These are phyloP conservation scores for Mrakiaceae sp. DNA, from an alignment of 1,284 basidiomycete species.

Conservation along the genomic window DNA sequence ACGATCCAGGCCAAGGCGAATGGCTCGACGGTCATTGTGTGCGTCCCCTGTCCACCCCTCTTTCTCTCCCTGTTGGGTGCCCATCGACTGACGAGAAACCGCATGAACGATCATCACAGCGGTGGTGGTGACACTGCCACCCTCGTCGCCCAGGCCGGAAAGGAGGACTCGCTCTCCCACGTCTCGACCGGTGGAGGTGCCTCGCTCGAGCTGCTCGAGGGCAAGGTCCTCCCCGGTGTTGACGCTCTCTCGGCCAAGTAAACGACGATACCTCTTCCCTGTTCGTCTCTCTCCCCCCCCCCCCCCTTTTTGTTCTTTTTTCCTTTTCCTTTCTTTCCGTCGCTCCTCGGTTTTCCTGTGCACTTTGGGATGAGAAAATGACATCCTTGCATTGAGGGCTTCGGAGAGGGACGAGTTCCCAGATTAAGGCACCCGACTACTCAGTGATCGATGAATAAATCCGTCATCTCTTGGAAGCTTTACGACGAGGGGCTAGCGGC, in stretches of 20 bases:
- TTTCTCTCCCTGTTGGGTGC: constrained; percentile 44
- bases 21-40: constrained; percentile 85
- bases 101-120: neutral
- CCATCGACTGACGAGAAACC: neutral
- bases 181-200: constrained; percentile 96
- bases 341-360: too few species aligned
- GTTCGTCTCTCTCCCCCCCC: too few species aligned
- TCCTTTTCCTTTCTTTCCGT: too few species aligned
- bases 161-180: constrained; percentile 85
- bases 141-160: constrained; percentile 66
- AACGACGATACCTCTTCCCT: too few species aligned
- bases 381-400: too few species aligned
- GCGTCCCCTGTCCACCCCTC: constrained; percentile 57
- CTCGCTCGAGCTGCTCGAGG: constrained; percentile 87
- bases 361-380: too few species aligned
- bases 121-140: constrained; percentile 86
- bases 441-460: too few species aligned
- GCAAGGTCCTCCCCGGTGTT: constrained; percentile 49
- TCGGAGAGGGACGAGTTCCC: too few species aligned
- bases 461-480: too few species aligned
- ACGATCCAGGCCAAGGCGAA: constrained; percentile 75
- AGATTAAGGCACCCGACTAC: too few species aligned
- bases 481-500: too few species aligned
- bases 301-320: too few species aligned
- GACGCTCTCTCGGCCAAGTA: constrained; percentile 9